Base-by-base conservation (phyloP, 441 rosid species). In the Lepidium campestre region DNA sequence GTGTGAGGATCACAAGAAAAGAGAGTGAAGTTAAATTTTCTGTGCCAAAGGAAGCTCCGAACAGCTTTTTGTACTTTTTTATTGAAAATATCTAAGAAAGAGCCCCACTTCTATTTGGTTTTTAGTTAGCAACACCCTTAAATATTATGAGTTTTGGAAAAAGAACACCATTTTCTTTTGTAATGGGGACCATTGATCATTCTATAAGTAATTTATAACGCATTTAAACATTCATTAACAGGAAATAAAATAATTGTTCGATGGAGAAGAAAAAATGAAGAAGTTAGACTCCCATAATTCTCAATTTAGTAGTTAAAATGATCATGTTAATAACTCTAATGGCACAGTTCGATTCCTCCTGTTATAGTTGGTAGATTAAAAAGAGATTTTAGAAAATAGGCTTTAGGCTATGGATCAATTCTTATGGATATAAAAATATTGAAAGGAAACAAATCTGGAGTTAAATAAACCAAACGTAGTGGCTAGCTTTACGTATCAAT, bases 1-100 rank as follows among this genome's bases (percentile, higher is more conserved):
- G 14, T 68, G 71, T 68, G 74, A 8, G 78, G 74, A 63, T 74
- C 62, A 68, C 61, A 67, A 32, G 39, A 40, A 55, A 39, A 34
- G 67, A 42, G 73, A 74, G 66, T 56, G 74, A n/a, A 68, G 70
- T 62, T 42, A 37, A 39, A 57, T 8, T 22, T 57, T 53, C 29
- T 57, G 60, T 17, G 54, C 5, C 13, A 40, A 23, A 57, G 66
- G 46, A 34, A 71, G 70, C 55, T 58, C 62, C 1, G 42, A 25
- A 58, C 12, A 50, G 14, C 47, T 40, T 71, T 23, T 64, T 64
- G 54, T 39, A 47, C 31, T 6, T 6, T 8, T 10, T 56, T 37
- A 10, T 62, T 20, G 15, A 49, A 64, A 70, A 72, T 72, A 65
- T 72, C 71, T 72, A 19, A 50, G 0, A 7, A 1, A 39, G 20